Percentiles rank a stretch among this genome's conserved stretches.
phyloP scores from a whole-genome alignment of 345 rosid genomes.

The Populus ilicifolia region DNA sequence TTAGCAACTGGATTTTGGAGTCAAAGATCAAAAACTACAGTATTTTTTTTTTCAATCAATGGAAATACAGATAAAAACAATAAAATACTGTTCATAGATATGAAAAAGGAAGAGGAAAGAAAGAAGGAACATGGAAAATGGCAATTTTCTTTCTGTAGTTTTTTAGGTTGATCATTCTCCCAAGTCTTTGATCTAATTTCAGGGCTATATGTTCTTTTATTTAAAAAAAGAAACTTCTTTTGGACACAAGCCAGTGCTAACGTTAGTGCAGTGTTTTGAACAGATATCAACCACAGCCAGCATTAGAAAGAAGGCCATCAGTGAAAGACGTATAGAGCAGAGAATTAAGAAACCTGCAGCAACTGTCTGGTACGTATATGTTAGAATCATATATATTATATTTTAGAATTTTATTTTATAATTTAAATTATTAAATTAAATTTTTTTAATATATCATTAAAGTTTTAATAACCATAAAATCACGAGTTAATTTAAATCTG shows the following conservation, averaged over 20 bases:
- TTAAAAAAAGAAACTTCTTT: no score
- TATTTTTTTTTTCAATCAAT: neutral
- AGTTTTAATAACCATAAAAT: no score
- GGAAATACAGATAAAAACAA: neutral
- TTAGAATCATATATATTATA: no score
- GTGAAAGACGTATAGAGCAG: neutral
- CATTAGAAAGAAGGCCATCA: neutral
- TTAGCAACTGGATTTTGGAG: neutral
- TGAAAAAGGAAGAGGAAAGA: no score
- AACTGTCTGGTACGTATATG: constrained; percentile 33
- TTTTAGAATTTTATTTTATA: no score
- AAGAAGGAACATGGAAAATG: neutral
- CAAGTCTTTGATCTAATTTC: neutral
- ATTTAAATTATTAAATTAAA: no score
- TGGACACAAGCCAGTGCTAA: neutral
- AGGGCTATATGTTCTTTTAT: neutral
- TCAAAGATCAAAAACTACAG: neutral
- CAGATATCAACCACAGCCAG: neutral
- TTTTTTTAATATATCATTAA: no score
- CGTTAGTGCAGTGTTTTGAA: neutral
- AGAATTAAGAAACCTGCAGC: constrained; percentile 33
- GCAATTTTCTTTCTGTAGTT: neutral
- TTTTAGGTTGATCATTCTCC: neutral
- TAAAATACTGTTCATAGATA: no score
- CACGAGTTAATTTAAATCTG: no score